phyloP scores from a whole-genome alignment of 1,139 yeast species.

The Magnusiomyces tetraspermus region DNA sequence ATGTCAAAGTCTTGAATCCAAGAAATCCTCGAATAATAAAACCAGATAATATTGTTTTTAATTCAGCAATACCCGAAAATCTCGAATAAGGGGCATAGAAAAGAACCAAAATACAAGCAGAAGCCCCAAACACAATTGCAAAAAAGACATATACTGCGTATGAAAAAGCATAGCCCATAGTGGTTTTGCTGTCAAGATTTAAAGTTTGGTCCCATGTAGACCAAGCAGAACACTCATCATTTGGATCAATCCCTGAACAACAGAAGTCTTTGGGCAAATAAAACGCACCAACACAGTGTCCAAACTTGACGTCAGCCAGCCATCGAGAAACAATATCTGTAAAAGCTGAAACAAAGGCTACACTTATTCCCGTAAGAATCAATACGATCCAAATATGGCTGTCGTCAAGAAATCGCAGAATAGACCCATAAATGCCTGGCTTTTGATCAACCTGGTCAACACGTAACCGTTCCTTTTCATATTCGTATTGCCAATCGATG shows the following conservation, averaged over 20 bases:
- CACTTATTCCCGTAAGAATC: constrained; percentile 14
- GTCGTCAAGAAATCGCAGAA: constrained; percentile 10
- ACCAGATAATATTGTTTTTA: constrained; percentile 35
- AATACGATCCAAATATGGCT: constrained; percentile 15
- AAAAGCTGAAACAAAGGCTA: constrained; percentile 17
- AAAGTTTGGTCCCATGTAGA: constrained; percentile 35
- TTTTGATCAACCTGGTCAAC: constrained; percentile 16
- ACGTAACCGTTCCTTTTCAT: constrained; percentile 25
- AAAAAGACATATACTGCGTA: constrained; percentile 32
- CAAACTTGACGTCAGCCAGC: constrained; percentile 52
- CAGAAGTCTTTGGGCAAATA: constrained; percentile 34
- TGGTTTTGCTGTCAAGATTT: constrained; percentile 21
- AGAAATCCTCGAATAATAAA: constrained; percentile 36
- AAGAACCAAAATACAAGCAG: constrained; percentile 33
- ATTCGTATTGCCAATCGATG: constrained; percentile 39
- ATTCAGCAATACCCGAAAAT: constrained; percentile 65
- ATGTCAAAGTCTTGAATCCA: constrained; percentile 39
- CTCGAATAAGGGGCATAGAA: constrained; percentile 39
- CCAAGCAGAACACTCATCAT: constrained; percentile 36
- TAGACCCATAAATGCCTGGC: constrained; percentile 17
- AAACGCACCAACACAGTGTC: constrained; percentile 37
- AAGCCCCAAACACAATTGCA: constrained; percentile 29
- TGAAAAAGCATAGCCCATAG: constrained; percentile 28
- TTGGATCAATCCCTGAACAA: constrained; percentile 31
- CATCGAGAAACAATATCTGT: constrained; percentile 50